Percentiles rank a stretch among this genome's conserved stretches.
These are phyloP conservation scores for Suhomyces anneliseae DNA, from an alignment of 1,139 yeast genomes.

Conservation along the genomic window DNA sequence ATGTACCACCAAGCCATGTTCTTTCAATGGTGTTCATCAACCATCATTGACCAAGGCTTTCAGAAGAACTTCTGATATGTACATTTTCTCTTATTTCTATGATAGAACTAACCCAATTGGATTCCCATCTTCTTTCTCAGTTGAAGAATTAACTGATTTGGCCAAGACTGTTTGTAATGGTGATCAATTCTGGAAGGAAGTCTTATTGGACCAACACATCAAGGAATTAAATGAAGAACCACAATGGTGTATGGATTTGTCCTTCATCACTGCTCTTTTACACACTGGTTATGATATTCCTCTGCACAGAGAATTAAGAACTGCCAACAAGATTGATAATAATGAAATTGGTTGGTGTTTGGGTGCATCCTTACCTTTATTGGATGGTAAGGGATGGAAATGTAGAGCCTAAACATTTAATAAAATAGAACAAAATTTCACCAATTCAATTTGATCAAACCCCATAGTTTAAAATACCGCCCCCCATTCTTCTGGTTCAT, in stretches of 20 bases:
- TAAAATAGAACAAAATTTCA: too few relatives aligned
- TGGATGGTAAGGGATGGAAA: conserved; percentile 71
- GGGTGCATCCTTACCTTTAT: conserved; percentile 91
- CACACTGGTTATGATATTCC: conserved; percentile 97
- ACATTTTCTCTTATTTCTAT: conserved; percentile 88
- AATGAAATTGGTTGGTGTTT: conserved; percentile 98
- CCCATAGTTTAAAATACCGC: too few relatives aligned
- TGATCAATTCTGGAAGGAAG: conserved; percentile 65
- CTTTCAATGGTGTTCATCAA: conserved; percentile 96
- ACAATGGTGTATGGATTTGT: conserved; percentile 89
- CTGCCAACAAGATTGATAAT: conserved; percentile 83
- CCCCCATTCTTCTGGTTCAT: neutral
- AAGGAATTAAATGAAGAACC: conserved; percentile 73
- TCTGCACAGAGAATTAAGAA: conserved; percentile 79
- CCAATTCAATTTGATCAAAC: too few relatives aligned
- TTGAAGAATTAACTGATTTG: conserved; percentile 79
- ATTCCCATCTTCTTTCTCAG: conserved; percentile 85
- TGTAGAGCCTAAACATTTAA: conserved; percentile 43
- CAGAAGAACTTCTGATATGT: conserved; percentile 70
- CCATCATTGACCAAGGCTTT: conserved; percentile 83
- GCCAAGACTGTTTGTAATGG: conserved; percentile 87
- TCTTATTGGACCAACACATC: conserved; percentile 62
- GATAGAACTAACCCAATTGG: conserved; percentile 94
- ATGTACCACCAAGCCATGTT: conserved; percentile 79
- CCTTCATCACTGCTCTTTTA: conserved; percentile 83